Base-by-base conservation (phyloP, 345 rosid species). In the Moricandia moricandioides region DNA sequence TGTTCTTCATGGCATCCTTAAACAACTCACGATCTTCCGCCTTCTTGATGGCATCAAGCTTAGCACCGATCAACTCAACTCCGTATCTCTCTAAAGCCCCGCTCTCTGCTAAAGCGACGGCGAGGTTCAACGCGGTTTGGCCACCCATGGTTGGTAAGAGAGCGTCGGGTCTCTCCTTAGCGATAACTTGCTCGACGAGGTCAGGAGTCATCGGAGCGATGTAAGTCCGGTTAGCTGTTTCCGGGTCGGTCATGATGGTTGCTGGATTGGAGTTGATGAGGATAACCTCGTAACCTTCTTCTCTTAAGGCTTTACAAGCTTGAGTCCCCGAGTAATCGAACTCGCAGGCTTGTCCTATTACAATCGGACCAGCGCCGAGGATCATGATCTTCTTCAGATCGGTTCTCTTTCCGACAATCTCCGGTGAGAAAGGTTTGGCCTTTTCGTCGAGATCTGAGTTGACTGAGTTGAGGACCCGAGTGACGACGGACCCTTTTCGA, bases 241-340 rank as follows among this genome's bases (percentile, higher is more conserved):
- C 97, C 10, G 99, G 97, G 72, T 95, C 99, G 31, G 97, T 95
- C 99, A 95, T 95, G 75, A 95, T 95, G 14, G 99, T 92, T 7
- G 99, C 99, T 1, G 99, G 99, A 71, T 95, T 95, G 11, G 99
- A 95, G 62, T 95, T 95, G 45, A 95, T 92, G 43, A 95, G 72
- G 69, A 95, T 78, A 17, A 95, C 97, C 0, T 89, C 89, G 72
- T 89, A 95, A 0, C 99, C 99, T 58, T 95, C 99, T 75, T 94
- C 97, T 26, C 84, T 85, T 26, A 95, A 70, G 1, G 99, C 97
- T 80, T 95, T 91, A 74, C 97, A 92, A 4, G 97, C 97, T 66
- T 95, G 99, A 13, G 99, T 95, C 0, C 99, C 99, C 0, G 99
- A 95, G 81, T 95, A 95, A 76, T 95, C 99, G 70, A 95, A 95